Conservation (phyloP, 2,329 filamentous ascomycete genomes). For the Colletotrichum musae region DNA sequence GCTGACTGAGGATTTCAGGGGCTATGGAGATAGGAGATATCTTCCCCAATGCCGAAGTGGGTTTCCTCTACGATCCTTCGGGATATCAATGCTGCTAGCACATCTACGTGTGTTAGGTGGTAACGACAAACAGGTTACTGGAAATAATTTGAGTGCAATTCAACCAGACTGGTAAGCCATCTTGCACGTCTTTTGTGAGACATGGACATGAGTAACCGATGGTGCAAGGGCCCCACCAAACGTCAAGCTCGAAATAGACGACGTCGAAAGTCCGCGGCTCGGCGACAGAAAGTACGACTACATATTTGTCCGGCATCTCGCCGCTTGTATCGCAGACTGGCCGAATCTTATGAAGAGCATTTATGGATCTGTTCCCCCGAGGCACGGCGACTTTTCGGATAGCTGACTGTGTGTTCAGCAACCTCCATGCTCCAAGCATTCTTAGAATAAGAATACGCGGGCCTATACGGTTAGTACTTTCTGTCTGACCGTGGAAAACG, state of each 20-base stretch:
- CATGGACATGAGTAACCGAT: constrained; percentile 5
- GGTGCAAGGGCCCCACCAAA: constrained; percentile 48
- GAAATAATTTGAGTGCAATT: constrained; percentile 50
- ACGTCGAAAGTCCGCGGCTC: constrained; percentile 49
- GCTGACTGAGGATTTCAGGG: not conserved
- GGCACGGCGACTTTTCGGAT: too few relatives aligned
- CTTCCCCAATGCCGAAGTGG: constrained; percentile 15
- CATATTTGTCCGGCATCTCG: constrained; percentile 54
- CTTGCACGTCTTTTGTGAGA: too few relatives aligned
- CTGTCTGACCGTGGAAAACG: not conserved
- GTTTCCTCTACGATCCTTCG: not conserved
- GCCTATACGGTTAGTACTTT: not conserved
- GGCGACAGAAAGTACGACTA: constrained; percentile 49
- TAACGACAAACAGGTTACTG: constrained; percentile 42
- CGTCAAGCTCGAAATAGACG: constrained; percentile 54
- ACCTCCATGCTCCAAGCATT: constrained; percentile 39
- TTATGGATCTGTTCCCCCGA: constrained; percentile 43
- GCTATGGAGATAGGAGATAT: constrained; percentile 58
- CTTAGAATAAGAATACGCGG: not conserved
- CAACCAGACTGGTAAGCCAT: constrained; percentile 46
- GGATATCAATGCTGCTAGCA: constrained; percentile 48
- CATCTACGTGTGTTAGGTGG: constrained; percentile 16
- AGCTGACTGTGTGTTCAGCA: constrained; percentile 40
- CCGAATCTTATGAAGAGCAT: constrained; percentile 43
- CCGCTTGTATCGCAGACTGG: constrained; percentile 52